Conservation (phyloP, 106 monocot genomes). For the Dioscorea dumetorum region DNA sequence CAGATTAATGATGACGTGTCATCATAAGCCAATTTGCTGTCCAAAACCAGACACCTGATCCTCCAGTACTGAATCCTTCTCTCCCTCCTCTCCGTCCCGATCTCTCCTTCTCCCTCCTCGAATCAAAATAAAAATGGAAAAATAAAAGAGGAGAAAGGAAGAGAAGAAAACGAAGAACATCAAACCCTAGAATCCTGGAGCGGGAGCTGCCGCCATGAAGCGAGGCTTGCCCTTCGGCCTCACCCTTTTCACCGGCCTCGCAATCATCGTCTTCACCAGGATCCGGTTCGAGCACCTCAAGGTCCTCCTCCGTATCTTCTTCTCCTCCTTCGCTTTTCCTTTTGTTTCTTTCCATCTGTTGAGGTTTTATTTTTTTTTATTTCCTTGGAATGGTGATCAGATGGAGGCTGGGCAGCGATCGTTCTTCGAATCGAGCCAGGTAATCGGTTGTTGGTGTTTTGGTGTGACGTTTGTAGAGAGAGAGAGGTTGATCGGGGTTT, state of each 20-base stretch:
- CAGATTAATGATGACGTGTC: no score
- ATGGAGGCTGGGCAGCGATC: constrained; percentile 4
- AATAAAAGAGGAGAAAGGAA: background rate
- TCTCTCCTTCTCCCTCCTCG: background rate
- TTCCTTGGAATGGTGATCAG: constrained; percentile 6
- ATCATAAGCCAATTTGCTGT: no score
- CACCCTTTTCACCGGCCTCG: constrained; percentile 27
- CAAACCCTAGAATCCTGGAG: background rate
- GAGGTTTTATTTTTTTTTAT: background rate
- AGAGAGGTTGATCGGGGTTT: background rate
- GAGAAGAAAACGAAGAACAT: background rate
- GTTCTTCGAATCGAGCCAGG: background rate
- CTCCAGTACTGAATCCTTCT: background rate
- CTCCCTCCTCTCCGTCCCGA: background rate
- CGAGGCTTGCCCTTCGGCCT: constrained; percentile 38
- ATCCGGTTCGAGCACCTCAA: constrained; percentile 66
- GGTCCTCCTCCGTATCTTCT: constrained; percentile 11
- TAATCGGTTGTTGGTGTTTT: background rate
- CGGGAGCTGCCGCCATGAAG: constrained; percentile 30
- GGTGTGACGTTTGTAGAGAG: no score
- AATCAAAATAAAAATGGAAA: background rate
- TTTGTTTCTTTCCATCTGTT: background rate
- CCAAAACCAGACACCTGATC: no score
- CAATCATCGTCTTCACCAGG: constrained; percentile 38
- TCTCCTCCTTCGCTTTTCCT: background rate